Conservation (phyloP, 768 basidiomycete species). For the Exidia glandulosa region DNA sequence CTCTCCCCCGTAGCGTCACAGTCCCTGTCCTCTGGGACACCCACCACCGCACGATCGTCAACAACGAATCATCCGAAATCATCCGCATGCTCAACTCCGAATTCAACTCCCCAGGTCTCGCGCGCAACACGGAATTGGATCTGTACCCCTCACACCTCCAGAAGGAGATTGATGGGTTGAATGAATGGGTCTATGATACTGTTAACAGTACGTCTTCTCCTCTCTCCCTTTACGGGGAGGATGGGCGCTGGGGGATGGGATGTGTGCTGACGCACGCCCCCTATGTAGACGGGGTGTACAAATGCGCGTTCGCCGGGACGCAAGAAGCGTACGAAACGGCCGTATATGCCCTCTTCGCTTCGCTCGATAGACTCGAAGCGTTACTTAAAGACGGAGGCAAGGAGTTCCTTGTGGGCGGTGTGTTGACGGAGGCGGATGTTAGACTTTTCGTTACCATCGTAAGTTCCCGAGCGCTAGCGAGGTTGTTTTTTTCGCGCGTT, state of each 20-base stretch:
- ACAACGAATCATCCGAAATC: conserved; percentile 34
- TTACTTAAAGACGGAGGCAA: conserved; percentile 26
- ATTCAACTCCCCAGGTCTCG: conserved; percentile 23
- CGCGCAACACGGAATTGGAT: conserved; percentile 17
- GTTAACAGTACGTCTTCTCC: conserved; percentile 14
- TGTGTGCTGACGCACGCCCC: not conserved
- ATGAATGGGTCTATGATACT: conserved; percentile 29
- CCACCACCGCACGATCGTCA: conserved; percentile 31
- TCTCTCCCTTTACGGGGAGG: too few relatives aligned
- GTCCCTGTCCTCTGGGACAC: conserved; percentile 34
- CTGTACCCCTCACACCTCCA: conserved; percentile 31
- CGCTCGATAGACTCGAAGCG: conserved; percentile 29
- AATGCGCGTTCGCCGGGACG: conserved; percentile 33
- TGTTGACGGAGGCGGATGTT: conserved; percentile 20
- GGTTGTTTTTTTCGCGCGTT: not conserved
- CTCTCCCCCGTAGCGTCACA: conserved; percentile 17
- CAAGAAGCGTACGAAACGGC: conserved; percentile 32
- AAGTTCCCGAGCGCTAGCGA: too few relatives aligned
- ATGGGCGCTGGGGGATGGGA: too few relatives aligned
- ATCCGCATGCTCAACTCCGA: conserved; percentile 33
- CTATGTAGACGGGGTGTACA: conserved; percentile 21
- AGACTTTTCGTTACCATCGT: conserved; percentile 33
- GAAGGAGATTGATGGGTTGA: conserved; percentile 33
- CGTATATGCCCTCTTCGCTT: conserved; percentile 25
- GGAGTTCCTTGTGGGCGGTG: conserved; percentile 29